phyloP scores from a whole-genome alignment of 2,329 filamentous ascomycete species.

The Dryadomyces sulphureus region DNA sequence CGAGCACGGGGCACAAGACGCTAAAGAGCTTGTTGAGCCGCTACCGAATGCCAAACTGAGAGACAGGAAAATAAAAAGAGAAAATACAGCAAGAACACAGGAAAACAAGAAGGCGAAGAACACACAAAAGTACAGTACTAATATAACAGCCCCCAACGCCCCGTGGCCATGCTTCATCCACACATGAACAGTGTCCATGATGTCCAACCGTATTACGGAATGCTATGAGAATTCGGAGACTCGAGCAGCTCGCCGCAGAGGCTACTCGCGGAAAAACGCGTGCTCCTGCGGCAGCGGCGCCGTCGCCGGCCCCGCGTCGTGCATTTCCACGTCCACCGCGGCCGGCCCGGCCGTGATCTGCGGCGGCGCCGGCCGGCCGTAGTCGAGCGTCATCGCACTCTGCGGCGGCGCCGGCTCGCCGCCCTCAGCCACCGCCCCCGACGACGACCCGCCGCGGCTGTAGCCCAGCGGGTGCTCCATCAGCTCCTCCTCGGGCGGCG shows the following conservation, averaged over 20 bases:
- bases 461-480: slow-evolving; percentile 38
- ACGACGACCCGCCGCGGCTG: too few species aligned
- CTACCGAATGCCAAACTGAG: neutral
- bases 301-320: slow-evolving; percentile 39
- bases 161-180: slow-evolving; percentile 5
- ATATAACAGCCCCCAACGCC: slow-evolving; percentile 4
- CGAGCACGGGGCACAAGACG: neutral
- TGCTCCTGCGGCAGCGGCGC: slow-evolving; percentile 33
- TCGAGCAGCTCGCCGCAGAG: slow-evolving; percentile 1
- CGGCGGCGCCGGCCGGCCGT: slow-evolving; percentile 19
- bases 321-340: slow-evolving; percentile 38
- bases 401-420: slow-evolving; percentile 29
- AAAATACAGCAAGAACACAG: neutral
- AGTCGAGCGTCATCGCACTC: slow-evolving; percentile 34
- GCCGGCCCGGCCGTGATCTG: slow-evolving; percentile 19
- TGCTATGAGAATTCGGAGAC: neutral
- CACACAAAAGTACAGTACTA: neutral
- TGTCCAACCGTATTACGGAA: slow-evolving; percentile 1
- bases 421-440: slow-evolving; percentile 30
- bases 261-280: slow-evolving; percentile 33
- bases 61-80: neutral
- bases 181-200: neutral
- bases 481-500: slow-evolving; percentile 60
- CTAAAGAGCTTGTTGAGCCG: too few species aligned
- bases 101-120: neutral